Percentiles rank a stretch among this genome's conserved stretches.
phyloP scores from a whole-genome alignment of 257 asterid species.

The Cruciata laevipes region DNA sequence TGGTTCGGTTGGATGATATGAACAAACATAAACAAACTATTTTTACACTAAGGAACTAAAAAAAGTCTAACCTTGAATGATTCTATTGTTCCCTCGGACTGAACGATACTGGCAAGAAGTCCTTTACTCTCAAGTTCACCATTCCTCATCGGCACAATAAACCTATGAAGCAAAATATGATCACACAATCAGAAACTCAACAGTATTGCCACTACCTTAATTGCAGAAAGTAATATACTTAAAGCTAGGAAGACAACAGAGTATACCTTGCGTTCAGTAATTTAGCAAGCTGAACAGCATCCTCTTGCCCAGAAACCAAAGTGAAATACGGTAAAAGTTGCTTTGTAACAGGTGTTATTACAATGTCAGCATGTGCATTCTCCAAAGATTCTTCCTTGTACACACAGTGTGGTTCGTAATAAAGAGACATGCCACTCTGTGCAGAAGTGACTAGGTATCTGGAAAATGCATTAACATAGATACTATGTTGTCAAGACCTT shows the following conservation, averaged over 20 bases:
- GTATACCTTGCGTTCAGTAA: conserved; percentile 62
- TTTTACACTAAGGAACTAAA: background rate
- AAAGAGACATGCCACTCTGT: conserved; percentile 39
- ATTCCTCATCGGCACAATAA: conserved; percentile 70
- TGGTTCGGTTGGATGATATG: conserved; percentile 1
- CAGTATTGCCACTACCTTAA: background rate
- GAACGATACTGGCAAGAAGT: conserved; percentile 48
- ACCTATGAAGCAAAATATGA: conserved; percentile 30
- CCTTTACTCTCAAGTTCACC: conserved; percentile 92
- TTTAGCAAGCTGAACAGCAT: conserved; percentile 78
- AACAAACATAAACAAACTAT: background rate
- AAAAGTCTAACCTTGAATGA: conserved; percentile 64
- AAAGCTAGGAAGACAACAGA: background rate
- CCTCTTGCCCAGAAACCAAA: conserved; percentile 87
- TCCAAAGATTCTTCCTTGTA: conserved; percentile 42
- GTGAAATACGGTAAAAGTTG: conserved; percentile 69
- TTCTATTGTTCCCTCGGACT: conserved; percentile 60
- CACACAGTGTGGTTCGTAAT: conserved; percentile 92
- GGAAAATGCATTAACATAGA: conserved; percentile 17
- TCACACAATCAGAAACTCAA: background rate
- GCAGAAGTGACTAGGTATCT: conserved; percentile 78
- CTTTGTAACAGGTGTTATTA: conserved; percentile 80
- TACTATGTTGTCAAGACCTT: background rate
- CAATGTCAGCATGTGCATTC: conserved; percentile 59
- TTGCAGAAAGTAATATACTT: background rate